Percentiles rank a stretch among this genome's conserved stretches.
phyloP scores from a whole-genome alignment of 305 asterid species.

The Rubia tinctorum region DNA sequence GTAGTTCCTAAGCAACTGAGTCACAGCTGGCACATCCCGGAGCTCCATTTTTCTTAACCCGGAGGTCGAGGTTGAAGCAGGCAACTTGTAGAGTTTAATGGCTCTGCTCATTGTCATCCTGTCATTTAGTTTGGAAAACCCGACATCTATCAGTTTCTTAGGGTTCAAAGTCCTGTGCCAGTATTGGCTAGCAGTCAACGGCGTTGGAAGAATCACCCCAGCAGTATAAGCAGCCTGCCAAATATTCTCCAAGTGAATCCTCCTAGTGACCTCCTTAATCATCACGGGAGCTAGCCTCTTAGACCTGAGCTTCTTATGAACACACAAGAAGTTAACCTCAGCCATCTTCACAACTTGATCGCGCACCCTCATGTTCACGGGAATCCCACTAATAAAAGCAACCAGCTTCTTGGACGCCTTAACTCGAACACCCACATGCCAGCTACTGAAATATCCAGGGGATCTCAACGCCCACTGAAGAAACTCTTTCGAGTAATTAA shows the following conservation, averaged over 20 bases:
- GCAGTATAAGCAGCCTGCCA: slow-evolving; percentile 55
- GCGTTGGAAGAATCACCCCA: slow-evolving; percentile 45
- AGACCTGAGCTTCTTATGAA: slow-evolving; percentile 47
- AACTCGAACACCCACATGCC: slow-evolving; percentile 49
- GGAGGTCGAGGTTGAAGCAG: slow-evolving; percentile 31
- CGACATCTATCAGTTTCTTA: slow-evolving; percentile 43
- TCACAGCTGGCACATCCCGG: slow-evolving; percentile 42
- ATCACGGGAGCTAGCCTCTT: slow-evolving; percentile 46
- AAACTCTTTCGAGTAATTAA: slow-evolving; percentile 47
- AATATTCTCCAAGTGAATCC: slow-evolving; percentile 44
- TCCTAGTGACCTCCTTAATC: slow-evolving; percentile 52
- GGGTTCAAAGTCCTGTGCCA: slow-evolving; percentile 53
- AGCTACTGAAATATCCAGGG: slow-evolving; percentile 39
- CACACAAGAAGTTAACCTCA: slow-evolving; percentile 48
- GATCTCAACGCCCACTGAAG: slow-evolving; percentile 47
- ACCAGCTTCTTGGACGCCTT: slow-evolving; percentile 46
- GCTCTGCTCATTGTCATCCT: slow-evolving; percentile 56
- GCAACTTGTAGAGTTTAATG: slow-evolving; percentile 43
- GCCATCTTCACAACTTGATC: slow-evolving; percentile 39
- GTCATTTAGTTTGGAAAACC: slow-evolving; percentile 42
- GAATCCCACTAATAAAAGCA: slow-evolving; percentile 41
- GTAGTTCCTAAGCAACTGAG: slow-evolving; percentile 38
- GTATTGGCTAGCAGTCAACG: slow-evolving; percentile 38
- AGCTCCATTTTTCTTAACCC: slow-evolving; percentile 49
- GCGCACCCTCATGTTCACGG: slow-evolving; percentile 40